Conservation (phyloP, 2,329 filamentous ascomycete genomes). For the Colletotrichum liriopes region DNA sequence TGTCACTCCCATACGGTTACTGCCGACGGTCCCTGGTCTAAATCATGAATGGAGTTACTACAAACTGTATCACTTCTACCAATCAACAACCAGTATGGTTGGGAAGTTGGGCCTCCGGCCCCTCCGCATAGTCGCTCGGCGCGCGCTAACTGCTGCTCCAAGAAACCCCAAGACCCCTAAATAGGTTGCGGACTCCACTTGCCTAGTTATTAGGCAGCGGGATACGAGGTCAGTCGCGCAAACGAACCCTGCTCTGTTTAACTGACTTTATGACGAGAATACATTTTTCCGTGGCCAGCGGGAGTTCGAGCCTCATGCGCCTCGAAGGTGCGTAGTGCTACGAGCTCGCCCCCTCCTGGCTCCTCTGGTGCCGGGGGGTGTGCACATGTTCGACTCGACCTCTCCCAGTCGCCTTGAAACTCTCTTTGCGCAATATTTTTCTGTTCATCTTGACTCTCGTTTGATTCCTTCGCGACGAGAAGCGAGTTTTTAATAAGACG, state of each 20-base stretch:
- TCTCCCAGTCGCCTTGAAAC: not conserved
- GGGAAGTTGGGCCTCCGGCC: not conserved
- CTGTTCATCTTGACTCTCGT: not conserved
- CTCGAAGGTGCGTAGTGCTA: not conserved
- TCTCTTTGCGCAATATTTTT: not conserved
- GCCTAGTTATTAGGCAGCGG: not conserved
- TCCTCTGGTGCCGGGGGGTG: not conserved
- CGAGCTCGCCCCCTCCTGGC: not conserved
- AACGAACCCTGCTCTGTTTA: not conserved
- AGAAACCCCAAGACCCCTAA: constrained; percentile 32
- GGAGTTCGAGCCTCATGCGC: not conserved
- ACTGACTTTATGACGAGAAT: not conserved
- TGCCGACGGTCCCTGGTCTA: constrained; percentile 2
- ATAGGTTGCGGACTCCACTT: constrained; percentile 17
- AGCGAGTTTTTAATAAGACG: not conserved
- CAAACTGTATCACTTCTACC: not conserved
- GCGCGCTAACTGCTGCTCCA: constrained; percentile 9
- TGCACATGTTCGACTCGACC: too few relatives aligned
- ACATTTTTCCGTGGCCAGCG: constrained; percentile 1
- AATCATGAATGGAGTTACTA: not conserved
- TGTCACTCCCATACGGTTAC: not conserved
- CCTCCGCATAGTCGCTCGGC: constrained; percentile 1
- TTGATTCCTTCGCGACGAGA: not conserved
- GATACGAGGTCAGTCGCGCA: constrained; percentile 34
- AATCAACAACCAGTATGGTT: not conserved